Evolutionary conservation across 2,329 filamentous ascomycete genomes (phyloP), one percentile per base, ranked within the genome.

Genomic region (Clonostachys chloroleuca): DNA sequence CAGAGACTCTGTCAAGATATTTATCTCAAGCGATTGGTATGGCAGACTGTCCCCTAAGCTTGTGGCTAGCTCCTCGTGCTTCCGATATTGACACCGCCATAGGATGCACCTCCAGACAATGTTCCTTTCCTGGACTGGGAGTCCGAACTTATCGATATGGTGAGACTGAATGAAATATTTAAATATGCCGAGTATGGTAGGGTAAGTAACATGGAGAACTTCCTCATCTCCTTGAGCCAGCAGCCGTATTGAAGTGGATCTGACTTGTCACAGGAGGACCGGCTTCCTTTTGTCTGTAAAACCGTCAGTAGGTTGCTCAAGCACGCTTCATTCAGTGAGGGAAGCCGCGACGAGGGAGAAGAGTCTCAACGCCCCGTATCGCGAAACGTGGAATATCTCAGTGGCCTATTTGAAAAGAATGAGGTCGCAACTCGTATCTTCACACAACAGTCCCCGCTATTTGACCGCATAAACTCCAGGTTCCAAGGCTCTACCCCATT

Each of bases 391-490:
- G 46, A 66, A 16, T 52, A 79, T 36, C 64, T 83, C 8, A 52
- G 59, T 8, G n/a, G 64, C 9, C 59, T 77, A 48, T 75, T 80
- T 54, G 52, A 61, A n/a, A 14, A 39, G 13, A 60, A 70, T 4
- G 63, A 70, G 8, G 61, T 68, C 18, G 85, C 82, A 51, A 69
- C 77, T 43, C 71, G 80, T 47, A 72, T 76, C 24, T 83, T 89
- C 57, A 67, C 91, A 34, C 79, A 77, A 52, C 74, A 77, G 12
- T 90, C 86, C 2, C 80, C 74, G 17, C 70, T 89, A 3, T 88
- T 80, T 59, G 68, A 75, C 12, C 73, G 77, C 35, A 46, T 43
- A 39, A 47, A 37, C 12, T 33, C 37, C 20, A 44, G 42, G 13
- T 18, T 39, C 36, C 12, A 39, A 18, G 17, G 14, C 14, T n/a